These are phyloP conservation scores for Ilyonectria sp. DNA, from an alignment of 2,329 filamentous ascomycete genomes.

Conservation along the genomic window DNA sequence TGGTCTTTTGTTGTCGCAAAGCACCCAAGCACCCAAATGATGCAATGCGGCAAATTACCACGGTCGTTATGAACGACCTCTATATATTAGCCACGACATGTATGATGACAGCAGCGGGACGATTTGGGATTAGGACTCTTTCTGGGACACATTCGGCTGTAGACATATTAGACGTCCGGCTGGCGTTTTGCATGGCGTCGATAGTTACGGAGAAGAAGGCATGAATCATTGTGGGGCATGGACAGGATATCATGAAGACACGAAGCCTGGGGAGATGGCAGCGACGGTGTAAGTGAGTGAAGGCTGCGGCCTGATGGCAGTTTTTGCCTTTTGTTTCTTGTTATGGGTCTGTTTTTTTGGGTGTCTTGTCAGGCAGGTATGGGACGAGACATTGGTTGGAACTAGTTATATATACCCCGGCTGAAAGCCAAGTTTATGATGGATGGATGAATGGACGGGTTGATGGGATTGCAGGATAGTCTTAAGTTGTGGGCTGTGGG, in stretches of 20 bases:
- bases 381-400: constrained; percentile 38
- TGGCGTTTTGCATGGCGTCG: constrained; percentile 35
- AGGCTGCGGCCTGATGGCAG: constrained; percentile 9
- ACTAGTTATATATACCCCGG: constrained; percentile 50
- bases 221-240: constrained; percentile 14
- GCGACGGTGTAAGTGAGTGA: constrained; percentile 7
- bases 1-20: constrained; percentile 57
- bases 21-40: neutral
- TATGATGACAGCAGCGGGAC: constrained; percentile 37
- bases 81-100: constrained; percentile 32
- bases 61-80: constrained; percentile 31
- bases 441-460: constrained; percentile 37
- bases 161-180: constrained; percentile 36
- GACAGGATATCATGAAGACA: constrained; percentile 21
- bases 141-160: constrained; percentile 21
- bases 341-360: constrained; percentile 23
- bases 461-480: neutral
- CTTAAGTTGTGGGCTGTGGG: neutral
- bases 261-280: constrained; percentile 9
- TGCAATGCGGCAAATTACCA: constrained; percentile 1
- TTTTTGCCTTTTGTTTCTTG: constrained; percentile 29
- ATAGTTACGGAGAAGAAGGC: constrained; percentile 10
- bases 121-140: constrained; percentile 25
- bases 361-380: constrained; percentile 32
- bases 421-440: constrained; percentile 48